Evolutionary conservation across 768 basidiomycete species (phyloP).

Genomic region (Calocera viscosa): DNA sequence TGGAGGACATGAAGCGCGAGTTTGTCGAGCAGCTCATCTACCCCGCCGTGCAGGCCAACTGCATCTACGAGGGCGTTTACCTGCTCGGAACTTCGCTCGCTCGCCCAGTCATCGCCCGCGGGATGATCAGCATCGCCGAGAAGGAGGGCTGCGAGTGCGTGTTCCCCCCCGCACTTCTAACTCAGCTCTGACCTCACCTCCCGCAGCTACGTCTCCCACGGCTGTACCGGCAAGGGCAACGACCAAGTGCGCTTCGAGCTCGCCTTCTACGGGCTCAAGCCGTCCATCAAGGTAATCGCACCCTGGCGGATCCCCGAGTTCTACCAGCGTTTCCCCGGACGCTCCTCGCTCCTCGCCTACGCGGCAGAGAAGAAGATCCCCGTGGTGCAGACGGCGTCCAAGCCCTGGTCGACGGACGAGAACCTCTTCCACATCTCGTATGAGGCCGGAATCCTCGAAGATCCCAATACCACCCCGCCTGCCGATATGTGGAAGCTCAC

Average conservation of each 20-base stretch:
- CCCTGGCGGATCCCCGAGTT: constrained; percentile 97
- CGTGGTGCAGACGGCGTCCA: constrained; percentile 86
- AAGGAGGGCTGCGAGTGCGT: constrained; percentile 90
- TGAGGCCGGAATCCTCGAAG: constrained; percentile 97
- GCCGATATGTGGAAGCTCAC: constrained; percentile 99
- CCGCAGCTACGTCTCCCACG: constrained; percentile 82
- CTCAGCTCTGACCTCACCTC: constrained; percentile 1
- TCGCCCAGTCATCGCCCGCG: constrained; percentile 95
- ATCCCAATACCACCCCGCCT: constrained; percentile 89
- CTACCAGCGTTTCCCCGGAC: constrained; percentile 94
- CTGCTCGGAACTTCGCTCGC: constrained; percentile 95
- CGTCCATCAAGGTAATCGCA: constrained; percentile 96
- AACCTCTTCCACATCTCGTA: constrained; percentile 99
- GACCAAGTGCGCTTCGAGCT: constrained; percentile 99
- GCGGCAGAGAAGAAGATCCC: constrained; percentile 82
- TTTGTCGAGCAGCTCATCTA: constrained; percentile 95
- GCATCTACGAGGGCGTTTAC: constrained; percentile 98
- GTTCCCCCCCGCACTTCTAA: not conserved
- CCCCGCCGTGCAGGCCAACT: constrained; percentile 95
- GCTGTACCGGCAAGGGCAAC: constrained; percentile 99
- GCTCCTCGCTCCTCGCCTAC: constrained; percentile 81
- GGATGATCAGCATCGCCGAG: constrained; percentile 91
- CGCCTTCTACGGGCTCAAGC: constrained; percentile 96
- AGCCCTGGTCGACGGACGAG: constrained; percentile 99
- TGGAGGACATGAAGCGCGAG: constrained; percentile 85